Base-by-base conservation (phyloP, 1,139 yeast genomes). In the Taphrina communis region DNA sequence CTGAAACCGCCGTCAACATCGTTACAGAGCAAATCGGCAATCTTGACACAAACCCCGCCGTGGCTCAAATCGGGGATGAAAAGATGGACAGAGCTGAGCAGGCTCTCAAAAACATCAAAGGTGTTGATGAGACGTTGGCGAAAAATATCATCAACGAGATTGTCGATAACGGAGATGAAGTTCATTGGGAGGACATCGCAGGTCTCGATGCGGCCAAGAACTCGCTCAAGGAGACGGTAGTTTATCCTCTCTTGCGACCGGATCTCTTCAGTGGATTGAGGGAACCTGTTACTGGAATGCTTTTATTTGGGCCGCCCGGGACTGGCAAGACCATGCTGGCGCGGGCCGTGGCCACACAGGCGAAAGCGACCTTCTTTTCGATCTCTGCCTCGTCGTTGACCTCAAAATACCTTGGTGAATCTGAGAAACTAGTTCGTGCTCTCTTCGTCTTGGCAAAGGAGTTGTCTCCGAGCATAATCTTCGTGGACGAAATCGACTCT, bases 241-340 rank as follows among this genome's bases (percentile, higher is more conserved):
- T 94, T 19, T 93, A 94, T 77, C 99, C 99, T 42, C 93, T 94
- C 77, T 80, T 94, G 73, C 83, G 98, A 63, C 99, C 99, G 0
- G 99, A 94, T 78, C 81, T 94, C 71, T 94, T 94, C 76, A 85
- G 87, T 65, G 99, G 99, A 0, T 81, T 94, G 70, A 82, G 99
- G 73, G 98, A 94, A 77, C 99, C 99, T 0, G 96, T 97, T 0
- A 81, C 97, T 73, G 99, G 99, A 8, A 93, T 94, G 97, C 81
- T 94, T 38, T 80, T 94, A 44, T 94, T 94, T 81, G 99, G 99
- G 0, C 99, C 99, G 0, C 99, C 99, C 0, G 99, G 99, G 21
- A 94, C 99, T 0, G 99, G 99, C 72, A 94, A 94, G 62, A 94
- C 99, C 0, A 94, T 94, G 97, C 82, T 94, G 74, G 98, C 98